phyloP scores from a whole-genome alignment of 306 rosid genomes.

The Nissolia schottii region DNA sequence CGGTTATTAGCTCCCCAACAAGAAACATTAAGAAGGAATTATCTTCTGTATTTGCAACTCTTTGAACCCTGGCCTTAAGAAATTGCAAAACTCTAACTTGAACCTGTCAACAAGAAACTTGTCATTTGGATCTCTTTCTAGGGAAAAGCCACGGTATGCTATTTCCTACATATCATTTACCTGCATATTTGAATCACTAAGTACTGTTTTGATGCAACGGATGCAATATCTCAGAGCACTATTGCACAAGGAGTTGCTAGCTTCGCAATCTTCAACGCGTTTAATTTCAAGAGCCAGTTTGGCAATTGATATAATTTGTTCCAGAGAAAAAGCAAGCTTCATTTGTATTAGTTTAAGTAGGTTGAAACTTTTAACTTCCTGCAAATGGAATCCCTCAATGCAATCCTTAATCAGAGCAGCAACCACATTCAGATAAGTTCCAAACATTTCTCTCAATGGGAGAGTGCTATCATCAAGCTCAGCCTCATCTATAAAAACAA shows the following conservation, averaged over 20 bases:
- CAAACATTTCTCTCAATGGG: constrained; percentile 46
- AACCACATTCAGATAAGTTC: constrained; percentile 57
- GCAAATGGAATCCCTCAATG: constrained; percentile 60
- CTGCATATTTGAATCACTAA: constrained; percentile 65
- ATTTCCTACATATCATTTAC: constrained; percentile 39
- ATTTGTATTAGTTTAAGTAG: constrained; percentile 46
- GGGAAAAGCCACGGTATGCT: constrained; percentile 16
- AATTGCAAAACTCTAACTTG: constrained; percentile 79
- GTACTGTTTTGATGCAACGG: constrained; percentile 56
- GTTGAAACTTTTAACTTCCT: constrained; percentile 46
- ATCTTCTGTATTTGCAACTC: constrained; percentile 47
- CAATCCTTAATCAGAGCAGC: constrained; percentile 59
- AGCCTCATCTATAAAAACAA: constrained; percentile 54
- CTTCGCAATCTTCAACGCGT: constrained; percentile 36
- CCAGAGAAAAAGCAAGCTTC: constrained; percentile 81
- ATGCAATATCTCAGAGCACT: constrained; percentile 48
- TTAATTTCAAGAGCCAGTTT: constrained; percentile 54
- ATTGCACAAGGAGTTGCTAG: constrained; percentile 32
- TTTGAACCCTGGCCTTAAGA: constrained; percentile 66
- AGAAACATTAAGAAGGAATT: constrained; percentile 54
- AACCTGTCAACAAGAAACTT: constrained; percentile 51
- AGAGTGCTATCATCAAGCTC: constrained; percentile 44
- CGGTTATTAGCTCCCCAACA: constrained; percentile 65
- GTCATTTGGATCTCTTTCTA: constrained; percentile 25
- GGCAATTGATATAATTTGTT: constrained; percentile 62